Evolutionary conservation across 345 rosid genomes (phyloP).

Genomic region (Microthlaspi erraticum): DNA sequence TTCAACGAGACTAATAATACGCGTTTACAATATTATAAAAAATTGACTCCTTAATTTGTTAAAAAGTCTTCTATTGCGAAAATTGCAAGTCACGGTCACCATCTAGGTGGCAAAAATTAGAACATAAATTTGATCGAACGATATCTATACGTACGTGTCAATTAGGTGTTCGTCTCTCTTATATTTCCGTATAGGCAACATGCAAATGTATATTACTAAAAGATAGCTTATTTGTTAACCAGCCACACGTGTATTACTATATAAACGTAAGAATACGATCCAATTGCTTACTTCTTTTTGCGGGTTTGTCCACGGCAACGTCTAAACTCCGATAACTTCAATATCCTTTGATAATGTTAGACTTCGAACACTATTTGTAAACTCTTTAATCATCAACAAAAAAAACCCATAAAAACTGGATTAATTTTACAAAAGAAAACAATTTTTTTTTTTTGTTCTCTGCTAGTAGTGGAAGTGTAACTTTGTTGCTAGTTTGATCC

Average conservation of each 20-base stretch:
- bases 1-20: neutral
- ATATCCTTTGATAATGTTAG: constrained; percentile 6
- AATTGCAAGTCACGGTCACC: constrained; percentile 22
- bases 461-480: neutral
- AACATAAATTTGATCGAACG: neutral
- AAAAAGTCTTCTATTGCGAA: neutral
- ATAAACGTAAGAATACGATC: constrained; percentile 6
- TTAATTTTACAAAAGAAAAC: no score
- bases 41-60: neutral
- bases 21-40: neutral
- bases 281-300: constrained; percentile 11
- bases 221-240: neutral
- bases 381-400: neutral
- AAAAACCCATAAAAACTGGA: no score
- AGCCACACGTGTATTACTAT: constrained; percentile 28
- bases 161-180: neutral
- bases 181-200: constrained; percentile 17
- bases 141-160: constrained; percentile 16
- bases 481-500: neutral
- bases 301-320: constrained; percentile 24
- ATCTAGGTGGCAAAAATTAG: neutral
- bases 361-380: neutral
- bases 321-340: constrained; percentile 4
- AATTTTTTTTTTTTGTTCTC: no score
- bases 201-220: constrained; percentile 13